Evolutionary conservation across 495 filamentous ascomycete species (phyloP), one percentile per base, ranked within the genome.

Genomic region (Talaromyces nanjingensis): DNA sequence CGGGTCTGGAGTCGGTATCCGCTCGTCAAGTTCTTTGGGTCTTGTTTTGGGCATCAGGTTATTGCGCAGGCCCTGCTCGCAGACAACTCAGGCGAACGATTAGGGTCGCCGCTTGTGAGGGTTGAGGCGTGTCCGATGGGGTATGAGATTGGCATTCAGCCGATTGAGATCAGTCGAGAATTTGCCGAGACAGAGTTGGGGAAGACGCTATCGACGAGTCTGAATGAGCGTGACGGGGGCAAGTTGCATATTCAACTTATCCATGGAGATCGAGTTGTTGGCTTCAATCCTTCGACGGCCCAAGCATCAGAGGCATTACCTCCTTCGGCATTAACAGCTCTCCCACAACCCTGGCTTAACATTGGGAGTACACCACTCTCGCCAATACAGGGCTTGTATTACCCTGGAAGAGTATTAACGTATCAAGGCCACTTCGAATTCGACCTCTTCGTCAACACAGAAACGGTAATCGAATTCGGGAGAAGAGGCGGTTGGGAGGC

Each of bases 31-130:
- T 69, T 81, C 7, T 81, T 81, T 63, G 78, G 79, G 12, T 77
- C 78, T 20, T 82, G 78, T 65, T 82, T 82, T 66, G 79, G 79
- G 0, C 79, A 82, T 63, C 78, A 82, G 63, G 63, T 80, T 27
- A 70, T 82, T 61, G 79, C 76, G 4, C 74, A 77, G 57, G 77
- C 75, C 4, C 60, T 74, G 1, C 73, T 82, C 4, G 56, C 29
- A 7, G 11, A 14, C 6, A 55, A 6, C 4, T 12, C n/a, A 2
- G 22, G 18, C 4, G 24, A 14, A 9, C 24, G 16, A 22, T 25
- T 12, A 37, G 6, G 69, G 68, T 6, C 45, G 6, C 65, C 0
- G 62, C 64, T 14, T 8, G 56, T 59, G 14, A 25, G 56, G n/a
- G 56, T 59, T 22, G 56, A 57, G 59, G 59, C 22, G 18, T 70